phyloP scores from a whole-genome alignment of 169 alveolate genomes.

The Eimeria maxima region DNA sequence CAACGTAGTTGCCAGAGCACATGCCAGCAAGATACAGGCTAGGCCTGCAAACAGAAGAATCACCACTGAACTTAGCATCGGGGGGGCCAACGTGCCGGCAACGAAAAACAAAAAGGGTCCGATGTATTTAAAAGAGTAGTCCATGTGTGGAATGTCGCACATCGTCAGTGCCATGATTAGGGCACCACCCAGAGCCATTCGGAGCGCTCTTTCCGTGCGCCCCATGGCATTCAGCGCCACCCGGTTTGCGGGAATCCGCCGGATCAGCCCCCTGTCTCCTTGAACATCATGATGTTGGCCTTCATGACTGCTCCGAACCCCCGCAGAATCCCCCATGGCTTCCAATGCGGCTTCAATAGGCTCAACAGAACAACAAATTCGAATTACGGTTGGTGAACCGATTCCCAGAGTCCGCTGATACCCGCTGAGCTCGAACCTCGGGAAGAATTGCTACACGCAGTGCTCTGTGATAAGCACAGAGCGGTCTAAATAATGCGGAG shows the following conservation, averaged over 20 bases:
- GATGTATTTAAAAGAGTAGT: slow-evolving; percentile 72
- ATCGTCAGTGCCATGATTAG: slow-evolving; percentile 71
- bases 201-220: slow-evolving; percentile 72
- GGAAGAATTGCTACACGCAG: not conserved
- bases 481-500: not conserved
- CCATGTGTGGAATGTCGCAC: slow-evolving; percentile 72
- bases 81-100: slow-evolving; percentile 77
- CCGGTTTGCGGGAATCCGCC: not conserved
- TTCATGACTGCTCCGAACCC: not conserved
- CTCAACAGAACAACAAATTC: not conserved
- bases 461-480: not conserved
- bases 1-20: slow-evolving; percentile 66
- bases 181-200: slow-evolving; percentile 78
- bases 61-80: slow-evolving; percentile 58
- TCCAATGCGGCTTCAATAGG: not conserved
- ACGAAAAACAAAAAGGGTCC: slow-evolving; percentile 78
- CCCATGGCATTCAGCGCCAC: slow-evolving; percentile 53
- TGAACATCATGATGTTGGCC: not conserved
- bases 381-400: not conserved
- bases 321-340: slow-evolving; percentile 4
- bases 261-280: not conserved
- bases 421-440: not conserved
- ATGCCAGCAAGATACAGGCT: slow-evolving; percentile 70
- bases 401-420: not conserved
- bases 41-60: slow-evolving; percentile 65